These are phyloP conservation scores for Boechera stricta DNA, from an alignment of 345 rosid species.

Conservation along the genomic window DNA sequence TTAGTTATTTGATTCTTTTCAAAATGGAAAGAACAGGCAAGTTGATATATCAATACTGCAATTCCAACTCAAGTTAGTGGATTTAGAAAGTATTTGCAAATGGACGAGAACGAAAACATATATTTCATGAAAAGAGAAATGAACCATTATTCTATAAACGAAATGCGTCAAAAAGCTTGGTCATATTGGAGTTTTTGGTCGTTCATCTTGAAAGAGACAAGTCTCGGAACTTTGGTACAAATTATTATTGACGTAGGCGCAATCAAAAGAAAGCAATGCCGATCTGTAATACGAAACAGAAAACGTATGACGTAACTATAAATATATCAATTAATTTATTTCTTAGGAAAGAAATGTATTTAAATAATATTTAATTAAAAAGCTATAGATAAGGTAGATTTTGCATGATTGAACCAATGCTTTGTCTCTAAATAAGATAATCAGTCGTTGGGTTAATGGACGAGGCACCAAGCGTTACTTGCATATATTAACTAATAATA, in stretches of 20 bases:
- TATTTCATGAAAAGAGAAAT: slow-evolving; percentile 37
- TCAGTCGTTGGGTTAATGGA: slow-evolving; percentile 8
- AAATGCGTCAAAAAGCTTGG: slow-evolving; percentile 44
- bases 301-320: slow-evolving; percentile 14
- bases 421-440: slow-evolving; percentile 5
- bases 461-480: slow-evolving; percentile 23
- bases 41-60: slow-evolving; percentile 11
- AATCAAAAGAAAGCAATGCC: slow-evolving; percentile 19
- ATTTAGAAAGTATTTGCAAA: slow-evolving; percentile 37
- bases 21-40: slow-evolving; percentile 15
- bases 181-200: slow-evolving; percentile 31
- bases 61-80: slow-evolving; percentile 35
- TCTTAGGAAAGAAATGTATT: not conserved
- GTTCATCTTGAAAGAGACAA: slow-evolving; percentile 34
- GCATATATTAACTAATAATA: not conserved
- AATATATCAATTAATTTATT: not conserved
- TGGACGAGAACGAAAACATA: slow-evolving; percentile 32
- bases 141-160: slow-evolving; percentile 30
- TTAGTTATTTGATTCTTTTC: not conserved
- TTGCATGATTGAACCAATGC: slow-evolving; percentile 26
- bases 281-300: slow-evolving; percentile 32
- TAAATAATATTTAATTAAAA: not conserved
- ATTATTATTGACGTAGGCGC: slow-evolving; percentile 2
- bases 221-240: slow-evolving; percentile 31
- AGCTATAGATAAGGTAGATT: not conserved